A percentile compares a stretch with the other conserved stretches of the same genome.
Conservation (phyloP, 139 green algal genomes). For the Coelastrella sp. region DNA sequence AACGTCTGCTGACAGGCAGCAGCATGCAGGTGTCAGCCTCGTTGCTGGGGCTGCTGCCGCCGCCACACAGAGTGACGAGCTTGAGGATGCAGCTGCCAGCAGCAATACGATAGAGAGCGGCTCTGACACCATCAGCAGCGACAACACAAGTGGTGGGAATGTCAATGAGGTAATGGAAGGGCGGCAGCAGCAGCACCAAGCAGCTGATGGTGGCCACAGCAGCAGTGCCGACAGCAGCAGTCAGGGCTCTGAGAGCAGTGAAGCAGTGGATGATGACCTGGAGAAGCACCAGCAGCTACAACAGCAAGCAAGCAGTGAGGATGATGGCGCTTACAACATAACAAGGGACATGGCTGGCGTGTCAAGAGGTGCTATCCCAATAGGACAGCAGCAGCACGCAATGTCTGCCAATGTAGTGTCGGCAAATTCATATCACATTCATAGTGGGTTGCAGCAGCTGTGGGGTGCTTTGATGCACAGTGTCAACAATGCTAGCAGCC, state of each 20-base stretch:
- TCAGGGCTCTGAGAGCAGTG: not conserved
- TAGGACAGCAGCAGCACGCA: constrained; percentile 13
- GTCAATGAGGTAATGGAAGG: not conserved
- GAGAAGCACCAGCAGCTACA: constrained; percentile 31
- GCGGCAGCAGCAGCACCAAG: constrained; percentile 20
- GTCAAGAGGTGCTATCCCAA: not conserved
- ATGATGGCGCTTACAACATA: not conserved
- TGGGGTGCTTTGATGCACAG: not conserved
- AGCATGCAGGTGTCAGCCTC: not conserved
- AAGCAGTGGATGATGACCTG: not conserved
- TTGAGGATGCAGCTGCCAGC: not conserved
- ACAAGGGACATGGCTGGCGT: not conserved
- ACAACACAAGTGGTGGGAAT: not conserved
- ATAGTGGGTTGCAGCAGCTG: constrained; percentile 14
- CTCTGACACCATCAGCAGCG: constrained; percentile 19
- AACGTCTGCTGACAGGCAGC: not conserved
- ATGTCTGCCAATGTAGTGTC: not conserved
- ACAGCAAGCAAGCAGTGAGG: not conserved
- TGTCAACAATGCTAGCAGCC: not conserved
- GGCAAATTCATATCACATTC: not conserved
- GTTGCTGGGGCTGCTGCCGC: not conserved
- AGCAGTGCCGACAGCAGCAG: constrained; percentile 19
- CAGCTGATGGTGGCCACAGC: not conserved
- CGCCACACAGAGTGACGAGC: not conserved
- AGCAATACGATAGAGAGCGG: constrained; percentile 42